Base-by-base conservation (phyloP, 352 stramenopile genomes). In the Phytophthora litchii region DNA sequence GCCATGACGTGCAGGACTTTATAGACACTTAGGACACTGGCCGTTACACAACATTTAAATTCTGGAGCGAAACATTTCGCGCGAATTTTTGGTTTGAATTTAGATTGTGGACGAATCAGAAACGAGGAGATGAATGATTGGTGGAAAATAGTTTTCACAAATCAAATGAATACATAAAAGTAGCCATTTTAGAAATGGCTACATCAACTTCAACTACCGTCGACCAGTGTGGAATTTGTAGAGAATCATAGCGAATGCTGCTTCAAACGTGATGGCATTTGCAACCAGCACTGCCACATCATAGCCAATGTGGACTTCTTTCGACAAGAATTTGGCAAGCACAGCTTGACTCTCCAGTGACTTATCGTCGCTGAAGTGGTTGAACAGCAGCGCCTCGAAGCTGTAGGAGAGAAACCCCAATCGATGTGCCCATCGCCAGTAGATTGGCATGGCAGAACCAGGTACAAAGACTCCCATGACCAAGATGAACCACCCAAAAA, bases 401-500 rank as follows among this genome's bases (percentile, higher is more conserved):
- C 69, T 72, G 65, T 92, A 95, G 12, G 84, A 89, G 47, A 92
- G 84, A 60, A 95, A 93, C 4, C 72, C 76, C 35, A 92, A 23
- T 54, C 86, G 86, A 65, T 93, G 85, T n/a, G 65, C 63, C 87
- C 85, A 96, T 23, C 66, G 67, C 69, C 86, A 87, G 63, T 86
- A 88, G 11, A 27, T 21, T 4, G 82, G 81, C 38, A 96, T 92
- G 14, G 60, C 50, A 36, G 59, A 40, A 21, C 43, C 57, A 5
- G 77, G 70, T 29, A 90, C 72, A 59, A 94, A 84, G 45, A 94
- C 82, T 9, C 86, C 87, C 55, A 91, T 80, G 40, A 79, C 85
- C n/a, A 92, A 69, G 68, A 91, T 92, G 25, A 92, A 89, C 53
- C 92, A 86, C 16, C 85, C 87, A 41, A 90, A 92, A 21, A 89